phyloP scores from a whole-genome alignment of 805 yeast genomes.

The Myxozyma neglecta region DNA sequence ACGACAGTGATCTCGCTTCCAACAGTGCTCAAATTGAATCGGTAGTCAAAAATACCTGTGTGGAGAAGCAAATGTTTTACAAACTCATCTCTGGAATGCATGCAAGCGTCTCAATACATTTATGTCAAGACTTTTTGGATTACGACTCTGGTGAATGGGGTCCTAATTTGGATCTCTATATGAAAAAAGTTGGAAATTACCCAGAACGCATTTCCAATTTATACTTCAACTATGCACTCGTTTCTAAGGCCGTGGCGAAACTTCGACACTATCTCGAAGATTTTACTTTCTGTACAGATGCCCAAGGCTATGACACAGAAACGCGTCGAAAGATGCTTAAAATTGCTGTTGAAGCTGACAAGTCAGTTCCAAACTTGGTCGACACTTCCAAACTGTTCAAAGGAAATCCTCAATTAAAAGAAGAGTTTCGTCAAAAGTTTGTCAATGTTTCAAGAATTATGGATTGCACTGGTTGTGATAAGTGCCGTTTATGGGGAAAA shows the following conservation, averaged over 20 bases:
- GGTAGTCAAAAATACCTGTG: slow-evolving; percentile 54
- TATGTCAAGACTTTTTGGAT: slow-evolving; percentile 78
- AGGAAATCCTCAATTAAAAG: slow-evolving; percentile 56
- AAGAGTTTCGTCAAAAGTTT: slow-evolving; percentile 82
- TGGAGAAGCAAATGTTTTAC: slow-evolving; percentile 86
- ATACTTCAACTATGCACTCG: slow-evolving; percentile 87
- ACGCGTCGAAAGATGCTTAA: slow-evolving; percentile 48
- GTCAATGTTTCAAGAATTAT: slow-evolving; percentile 86
- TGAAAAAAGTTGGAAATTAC: slow-evolving; percentile 84
- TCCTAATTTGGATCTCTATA: slow-evolving; percentile 77
- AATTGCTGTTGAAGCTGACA: slow-evolving; percentile 42
- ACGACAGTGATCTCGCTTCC: background rate
- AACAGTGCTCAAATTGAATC: slow-evolving; percentile 23
- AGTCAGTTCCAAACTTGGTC: slow-evolving; percentile 41
- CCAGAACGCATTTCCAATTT: slow-evolving; percentile 88
- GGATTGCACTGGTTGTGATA: slow-evolving; percentile 98
- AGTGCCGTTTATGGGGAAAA: slow-evolving; percentile 98
- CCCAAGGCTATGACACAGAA: slow-evolving; percentile 44
- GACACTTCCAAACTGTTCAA: slow-evolving; percentile 52
- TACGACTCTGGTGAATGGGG: slow-evolving; percentile 74
- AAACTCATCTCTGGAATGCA: slow-evolving; percentile 90
- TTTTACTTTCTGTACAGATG: slow-evolving; percentile 48
- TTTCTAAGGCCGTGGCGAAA: slow-evolving; percentile 77
- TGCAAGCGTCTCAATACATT: slow-evolving; percentile 90
- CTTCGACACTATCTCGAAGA: slow-evolving; percentile 54